Evolutionary conservation across 306 rosid genomes (phyloP), one percentile per base, ranked within the genome.

Genomic region (Cajanus cajan): DNA sequence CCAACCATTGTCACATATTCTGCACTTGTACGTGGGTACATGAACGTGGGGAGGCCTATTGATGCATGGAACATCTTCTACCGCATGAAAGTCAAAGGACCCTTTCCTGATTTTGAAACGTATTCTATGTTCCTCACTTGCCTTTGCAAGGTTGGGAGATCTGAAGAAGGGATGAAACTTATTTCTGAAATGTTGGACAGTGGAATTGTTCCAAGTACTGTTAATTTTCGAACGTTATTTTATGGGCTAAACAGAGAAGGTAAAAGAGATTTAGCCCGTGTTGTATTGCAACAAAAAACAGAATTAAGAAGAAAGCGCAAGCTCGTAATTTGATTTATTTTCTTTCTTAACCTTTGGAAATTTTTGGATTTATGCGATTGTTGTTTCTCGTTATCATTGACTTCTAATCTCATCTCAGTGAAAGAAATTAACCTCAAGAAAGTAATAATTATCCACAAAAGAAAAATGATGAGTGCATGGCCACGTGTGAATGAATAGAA

Each of bases 161-260:
- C 98, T 22, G 98, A 92, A 86, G 98, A 94, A 85, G 97, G 90
- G 40, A 37, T 86, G 89, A 44, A 54, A 79, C 88, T 90, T 41
- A 33, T 89, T 63, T 77, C 90, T 68, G 95, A 90, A 14, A 94
- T 94, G 98, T 51, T 72, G 58, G 82, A 78, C 0, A 72, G 83
- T 77, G 95, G 92, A 55, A 90, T 94, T 87, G 88, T 84, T 81
- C 98, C 98, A 1, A 94, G 97, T 62, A 86, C 84, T 63, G 52
- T 94, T 50, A 94, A 94, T 75, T 90, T 92, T 59, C 69, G 89
- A 73, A 91, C 94, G 15, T 89, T 94, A 59, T 86, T 86, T 83
- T 84, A 68, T 73, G 97, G 97, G 78, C 77, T 94, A 37, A 90
- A 94, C 77, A 85, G 92, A 78, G 95, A 94, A 82, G 98, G 98